Base-by-base conservation (phyloP, 805 yeast species). In the Saturnispora besseyi region DNA sequence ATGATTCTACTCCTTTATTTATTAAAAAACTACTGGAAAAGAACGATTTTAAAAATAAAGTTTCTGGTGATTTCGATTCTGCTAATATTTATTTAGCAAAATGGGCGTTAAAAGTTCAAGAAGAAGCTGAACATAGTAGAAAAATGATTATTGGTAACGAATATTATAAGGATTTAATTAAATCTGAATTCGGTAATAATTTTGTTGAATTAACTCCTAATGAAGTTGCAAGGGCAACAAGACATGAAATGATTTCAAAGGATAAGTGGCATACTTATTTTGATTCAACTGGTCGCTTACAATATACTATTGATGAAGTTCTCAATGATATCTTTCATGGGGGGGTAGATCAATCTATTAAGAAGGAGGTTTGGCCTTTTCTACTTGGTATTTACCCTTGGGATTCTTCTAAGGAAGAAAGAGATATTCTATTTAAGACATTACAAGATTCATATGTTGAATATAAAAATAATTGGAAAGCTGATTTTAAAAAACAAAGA, bases 71-170 rank as follows among this genome's bases (percentile, higher is more conserved):
- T 54, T 93, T 90, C 62, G 98, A 90, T 61, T 81, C 91, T 46
- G 98, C 98, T 0, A 77, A 90, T 48, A 84, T 89, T 4, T 91
- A 88, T 63, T 71, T 91, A 52, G 98, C 98, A 4, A 90, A 89
- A 68, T 93, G 98, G 98, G 97, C 98, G 0, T 76, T 87, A 57
- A 87, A 87, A 29, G 93, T 93, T 9, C 93, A 91, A 58, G 90
- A 89, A 58, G 95, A 91, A 63, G 93, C 96, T 2, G 89, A 81
- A 56, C 76, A 78, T 50, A 73, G 77, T 53, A 66, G 78, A 53
- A 70, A 71, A 50, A 70, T 71, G 59, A 70, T 75, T 59, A 70
- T 81, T 32, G 71, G 82, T 50, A 82, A 80, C 57, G 79, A 78
- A n/a, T 71, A 79, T 15, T 81, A 82, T 55, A 66, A 74, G 41